Evolutionary conservation across 768 basidiomycete genomes (phyloP).

Genomic region (Tulasnella sp.): DNA sequence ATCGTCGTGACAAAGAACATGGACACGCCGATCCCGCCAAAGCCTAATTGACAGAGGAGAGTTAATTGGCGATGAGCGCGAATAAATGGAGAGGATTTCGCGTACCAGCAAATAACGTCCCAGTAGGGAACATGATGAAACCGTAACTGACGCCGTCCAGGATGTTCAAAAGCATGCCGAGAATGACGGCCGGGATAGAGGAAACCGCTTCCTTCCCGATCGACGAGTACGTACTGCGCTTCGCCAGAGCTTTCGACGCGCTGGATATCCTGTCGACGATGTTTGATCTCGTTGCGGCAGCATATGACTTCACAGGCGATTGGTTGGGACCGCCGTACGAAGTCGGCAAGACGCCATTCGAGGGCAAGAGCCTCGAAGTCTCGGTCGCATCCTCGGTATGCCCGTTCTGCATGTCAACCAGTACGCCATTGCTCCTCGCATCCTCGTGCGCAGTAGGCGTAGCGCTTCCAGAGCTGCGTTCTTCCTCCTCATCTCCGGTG

Average conservation of each 20-base stretch:
- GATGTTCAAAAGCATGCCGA: conserved; percentile 85
- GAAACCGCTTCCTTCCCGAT: conserved; percentile 5
- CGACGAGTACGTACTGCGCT: conserved; percentile 6
- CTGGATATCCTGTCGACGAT: conserved; percentile 6
- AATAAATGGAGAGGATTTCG: not conserved
- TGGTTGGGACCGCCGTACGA: not conserved
- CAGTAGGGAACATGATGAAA: conserved; percentile 92
- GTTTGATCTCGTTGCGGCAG: not conserved
- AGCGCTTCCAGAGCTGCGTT: not conserved
- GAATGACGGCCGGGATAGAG: conserved; percentile 74
- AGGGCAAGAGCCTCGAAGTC: not conserved
- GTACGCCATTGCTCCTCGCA: not conserved
- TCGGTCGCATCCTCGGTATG: conserved; percentile 59
- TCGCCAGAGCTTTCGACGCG: not conserved
- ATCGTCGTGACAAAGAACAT: conserved; percentile 92
- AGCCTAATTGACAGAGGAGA: conserved; percentile 41
- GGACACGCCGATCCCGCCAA: conserved; percentile 89
- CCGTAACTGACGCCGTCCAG: conserved; percentile 96
- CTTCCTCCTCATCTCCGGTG: not conserved
- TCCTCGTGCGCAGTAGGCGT: not conserved
- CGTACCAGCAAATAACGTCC: conserved; percentile 66
- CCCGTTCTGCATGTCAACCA: conserved; percentile 85
- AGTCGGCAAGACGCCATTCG: not conserved
- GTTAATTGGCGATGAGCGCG: not conserved
- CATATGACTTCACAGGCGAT: not conserved